Conservation (phyloP, 257 asterid genomes). For the Lycium barbarum region DNA sequence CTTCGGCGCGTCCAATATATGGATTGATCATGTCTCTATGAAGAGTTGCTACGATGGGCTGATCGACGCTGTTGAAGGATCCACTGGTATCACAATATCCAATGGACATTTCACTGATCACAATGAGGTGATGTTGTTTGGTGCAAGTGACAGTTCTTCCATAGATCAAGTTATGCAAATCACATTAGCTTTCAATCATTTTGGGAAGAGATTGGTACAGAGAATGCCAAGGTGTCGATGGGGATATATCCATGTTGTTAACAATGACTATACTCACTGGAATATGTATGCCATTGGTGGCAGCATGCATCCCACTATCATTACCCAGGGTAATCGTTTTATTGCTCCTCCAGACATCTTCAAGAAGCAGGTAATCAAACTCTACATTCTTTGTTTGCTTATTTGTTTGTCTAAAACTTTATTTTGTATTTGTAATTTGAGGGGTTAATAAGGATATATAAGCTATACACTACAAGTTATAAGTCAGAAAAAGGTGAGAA, state of each 20-base stretch:
- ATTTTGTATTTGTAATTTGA: too few species aligned
- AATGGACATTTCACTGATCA: slow-evolving; percentile 73
- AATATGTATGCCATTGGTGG: slow-evolving; percentile 81
- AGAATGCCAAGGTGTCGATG: slow-evolving; percentile 74
- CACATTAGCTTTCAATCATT: slow-evolving; percentile 73
- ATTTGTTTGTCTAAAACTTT: not conserved
- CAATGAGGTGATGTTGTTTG: slow-evolving; percentile 64
- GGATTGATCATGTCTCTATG: slow-evolving; percentile 81
- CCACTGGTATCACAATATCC: slow-evolving; percentile 66
- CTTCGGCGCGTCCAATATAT: slow-evolving; percentile 56
- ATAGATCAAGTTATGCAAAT: slow-evolving; percentile 62
- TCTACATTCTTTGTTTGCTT: not conserved
- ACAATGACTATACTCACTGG: slow-evolving; percentile 83
- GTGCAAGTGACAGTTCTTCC: slow-evolving; percentile 54
- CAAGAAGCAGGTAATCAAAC: slow-evolving; percentile 52
- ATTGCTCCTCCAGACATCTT: slow-evolving; percentile 53
- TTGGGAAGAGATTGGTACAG: slow-evolving; percentile 72
- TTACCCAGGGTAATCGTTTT: slow-evolving; percentile 75
- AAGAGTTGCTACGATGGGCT: slow-evolving; percentile 52
- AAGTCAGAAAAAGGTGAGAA: too few species aligned
- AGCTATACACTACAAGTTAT: too few species aligned
- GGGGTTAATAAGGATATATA: too few species aligned
- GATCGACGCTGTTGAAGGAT: slow-evolving; percentile 56
- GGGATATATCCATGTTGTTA: slow-evolving; percentile 69
- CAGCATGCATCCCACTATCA: slow-evolving; percentile 63